phyloP scores from a whole-genome alignment of 306 rosid species.

The Vigna hirtella region DNA sequence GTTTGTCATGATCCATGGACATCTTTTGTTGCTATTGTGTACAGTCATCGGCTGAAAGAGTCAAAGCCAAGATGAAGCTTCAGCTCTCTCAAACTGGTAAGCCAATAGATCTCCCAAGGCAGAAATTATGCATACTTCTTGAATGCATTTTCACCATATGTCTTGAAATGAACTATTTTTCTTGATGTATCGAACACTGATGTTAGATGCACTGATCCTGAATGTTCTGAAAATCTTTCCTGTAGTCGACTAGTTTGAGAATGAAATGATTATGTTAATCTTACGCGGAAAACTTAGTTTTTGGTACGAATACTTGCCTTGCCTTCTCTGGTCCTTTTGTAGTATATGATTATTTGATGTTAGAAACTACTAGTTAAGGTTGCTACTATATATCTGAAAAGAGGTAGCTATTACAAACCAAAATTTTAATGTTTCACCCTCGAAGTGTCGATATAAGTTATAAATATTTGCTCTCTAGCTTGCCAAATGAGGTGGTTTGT shows the following conservation, averaged over 20 bases:
- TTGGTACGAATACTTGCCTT: neutral
- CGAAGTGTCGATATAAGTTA: neutral
- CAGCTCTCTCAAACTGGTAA: conserved; percentile 91
- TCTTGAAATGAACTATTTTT: neutral
- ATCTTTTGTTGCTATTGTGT: conserved; percentile 42
- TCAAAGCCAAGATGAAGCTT: conserved; percentile 92
- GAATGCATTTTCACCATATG: neutral
- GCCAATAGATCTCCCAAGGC: conserved; percentile 3
- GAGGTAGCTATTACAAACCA: neutral
- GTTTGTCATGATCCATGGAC: neutral
- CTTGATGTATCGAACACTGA: neutral
- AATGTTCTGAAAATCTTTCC: neutral
- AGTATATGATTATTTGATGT: conserved; percentile 16
- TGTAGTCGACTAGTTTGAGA: neutral
- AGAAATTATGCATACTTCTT: conserved; percentile 13
- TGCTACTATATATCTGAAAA: neutral
- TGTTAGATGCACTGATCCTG: neutral
- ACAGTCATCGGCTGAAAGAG: conserved; percentile 89
- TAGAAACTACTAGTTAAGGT: conserved; percentile 8
- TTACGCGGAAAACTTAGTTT: neutral
- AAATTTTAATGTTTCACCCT: neutral
- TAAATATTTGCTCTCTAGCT: conserved; percentile 15
- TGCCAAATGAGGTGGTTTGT: conserved; percentile 34
- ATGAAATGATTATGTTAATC: conserved; percentile 6
- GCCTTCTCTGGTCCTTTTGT: neutral